These are phyloP conservation scores for Backusella morwellensis DNA, from an alignment of 192 early-diverging fungal species.

Conservation along the genomic window DNA sequence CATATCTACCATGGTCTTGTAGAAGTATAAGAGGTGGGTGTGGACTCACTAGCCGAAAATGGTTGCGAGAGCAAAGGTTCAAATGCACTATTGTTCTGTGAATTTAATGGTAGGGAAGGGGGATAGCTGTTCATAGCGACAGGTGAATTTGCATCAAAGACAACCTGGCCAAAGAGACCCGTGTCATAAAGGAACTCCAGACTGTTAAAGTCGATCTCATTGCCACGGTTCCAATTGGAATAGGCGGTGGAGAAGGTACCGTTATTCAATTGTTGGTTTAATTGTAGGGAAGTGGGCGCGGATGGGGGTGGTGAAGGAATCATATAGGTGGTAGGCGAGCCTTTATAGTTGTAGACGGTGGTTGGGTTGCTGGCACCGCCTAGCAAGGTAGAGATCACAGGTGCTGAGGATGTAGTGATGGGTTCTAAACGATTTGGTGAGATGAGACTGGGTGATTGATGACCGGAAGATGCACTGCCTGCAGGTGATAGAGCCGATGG, in stretches of 20 bases:
- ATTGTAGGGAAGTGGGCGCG: not conserved
- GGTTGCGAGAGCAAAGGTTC: not conserved
- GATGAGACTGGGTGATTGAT: not conserved
- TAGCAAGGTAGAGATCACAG: not conserved
- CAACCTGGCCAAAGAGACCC: slow-evolving; percentile 26
- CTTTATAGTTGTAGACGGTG: not conserved
- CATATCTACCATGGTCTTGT: not conserved
- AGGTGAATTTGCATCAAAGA: slow-evolving; percentile 26
- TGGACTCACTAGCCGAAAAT: not conserved
- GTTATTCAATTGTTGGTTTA: not conserved
- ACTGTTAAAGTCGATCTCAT: slow-evolving; percentile 27
- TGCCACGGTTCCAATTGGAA: not conserved
- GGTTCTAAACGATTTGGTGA: slow-evolving; percentile 1
- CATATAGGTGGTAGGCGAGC: not conserved
- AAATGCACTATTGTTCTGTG: not conserved
- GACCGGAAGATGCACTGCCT: not conserved
- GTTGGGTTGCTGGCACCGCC: not conserved
- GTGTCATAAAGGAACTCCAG: slow-evolving; percentile 28
- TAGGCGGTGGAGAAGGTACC: not conserved
- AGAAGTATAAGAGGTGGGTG: not conserved
- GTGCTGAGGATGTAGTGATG: not conserved
- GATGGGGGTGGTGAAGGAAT: not conserved
- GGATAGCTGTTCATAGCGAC: not conserved
- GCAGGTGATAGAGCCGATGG: not conserved
- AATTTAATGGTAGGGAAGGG: not conserved